These are phyloP conservation scores for Nepenthes mirabilis DNA, from an alignment of 148 eudicot species.

Conservation along the genomic window DNA sequence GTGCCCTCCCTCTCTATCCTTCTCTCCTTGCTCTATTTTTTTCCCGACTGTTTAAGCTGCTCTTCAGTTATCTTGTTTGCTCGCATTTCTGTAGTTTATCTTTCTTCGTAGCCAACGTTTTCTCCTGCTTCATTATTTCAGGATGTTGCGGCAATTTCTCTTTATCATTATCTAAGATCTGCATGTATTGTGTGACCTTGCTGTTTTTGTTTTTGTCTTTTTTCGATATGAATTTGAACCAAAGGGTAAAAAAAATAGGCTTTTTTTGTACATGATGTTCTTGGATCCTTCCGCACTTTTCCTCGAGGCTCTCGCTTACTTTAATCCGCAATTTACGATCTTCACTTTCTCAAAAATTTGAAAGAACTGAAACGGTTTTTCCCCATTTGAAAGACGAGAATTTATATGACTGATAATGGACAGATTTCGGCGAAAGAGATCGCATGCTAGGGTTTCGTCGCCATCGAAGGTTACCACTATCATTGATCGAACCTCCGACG, in stretches of 20 bases:
- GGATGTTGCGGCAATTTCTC: neutral
- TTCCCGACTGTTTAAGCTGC: too few species aligned
- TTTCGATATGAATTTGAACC: too few species aligned
- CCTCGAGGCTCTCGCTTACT: neutral
- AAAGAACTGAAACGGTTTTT: neutral
- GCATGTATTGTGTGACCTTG: neutral
- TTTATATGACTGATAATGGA: conserved; percentile 40
- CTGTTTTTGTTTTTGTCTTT: neutral
- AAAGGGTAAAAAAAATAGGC: too few species aligned
- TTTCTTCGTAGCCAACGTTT: neutral
- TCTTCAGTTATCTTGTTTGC: neutral
- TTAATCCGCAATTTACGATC: neutral
- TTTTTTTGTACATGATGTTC: too few species aligned
- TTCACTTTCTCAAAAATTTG: neutral
- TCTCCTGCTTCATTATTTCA: neutral
- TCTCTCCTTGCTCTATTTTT: neutral
- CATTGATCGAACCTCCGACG: conserved; percentile 16
- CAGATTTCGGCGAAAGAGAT: conserved; percentile 26
- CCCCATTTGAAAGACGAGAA: neutral
- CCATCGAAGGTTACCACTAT: conserved; percentile 21
- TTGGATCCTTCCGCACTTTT: neutral
- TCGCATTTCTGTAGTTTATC: too few species aligned
- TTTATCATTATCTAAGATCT: neutral
- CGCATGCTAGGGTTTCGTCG: conserved; percentile 21
- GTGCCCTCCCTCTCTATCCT: neutral